Percentiles rank a stretch among this genome's conserved stretches.
phyloP scores from a whole-genome alignment of 495 filamentous ascomycete species.

The Penicillium macrosclerotiorum region DNA sequence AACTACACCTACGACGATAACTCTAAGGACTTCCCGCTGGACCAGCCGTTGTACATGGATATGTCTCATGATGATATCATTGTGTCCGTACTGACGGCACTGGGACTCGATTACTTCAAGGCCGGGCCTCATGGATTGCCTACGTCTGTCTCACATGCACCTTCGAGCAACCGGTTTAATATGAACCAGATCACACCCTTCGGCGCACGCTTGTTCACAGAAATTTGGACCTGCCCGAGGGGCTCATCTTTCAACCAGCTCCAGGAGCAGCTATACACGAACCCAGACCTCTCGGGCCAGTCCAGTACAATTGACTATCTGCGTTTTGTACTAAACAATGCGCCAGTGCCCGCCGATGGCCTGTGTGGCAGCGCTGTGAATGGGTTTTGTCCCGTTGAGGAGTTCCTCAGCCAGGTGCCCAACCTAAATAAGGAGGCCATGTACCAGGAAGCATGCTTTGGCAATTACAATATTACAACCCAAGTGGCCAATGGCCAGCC shows the following conservation, averaged over 20 bases:
- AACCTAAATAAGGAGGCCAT: conserved; percentile 20
- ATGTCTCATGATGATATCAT: conserved; percentile 43
- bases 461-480: conserved; percentile 17
- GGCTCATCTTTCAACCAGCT: conserved; percentile 10
- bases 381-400: conserved; percentile 28
- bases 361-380: conserved; percentile 26
- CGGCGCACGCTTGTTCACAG: conserved; percentile 60
- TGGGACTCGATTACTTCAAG: conserved; percentile 37
- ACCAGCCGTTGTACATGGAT: neutral
- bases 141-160: conserved; percentile 44
- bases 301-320: conserved; percentile 20
- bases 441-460: conserved; percentile 31
- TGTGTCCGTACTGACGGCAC: conserved; percentile 45
- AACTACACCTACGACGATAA: conserved; percentile 55
- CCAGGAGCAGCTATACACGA: conserved; percentile 23
- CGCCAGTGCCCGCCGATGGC: conserved; percentile 27
- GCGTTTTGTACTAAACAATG: conserved; percentile 32
- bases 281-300: conserved; percentile 15
- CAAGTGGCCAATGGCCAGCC: conserved; percentile 36
- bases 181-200: conserved; percentile 54
- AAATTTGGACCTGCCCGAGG: conserved; percentile 45
- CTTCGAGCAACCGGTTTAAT: conserved; percentile 22
- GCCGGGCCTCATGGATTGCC: conserved; percentile 38
- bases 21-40: conserved; percentile 48
- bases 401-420: conserved; percentile 22